Conservation (phyloP, 345 rosid species). For the Pistacia integerrima region DNA sequence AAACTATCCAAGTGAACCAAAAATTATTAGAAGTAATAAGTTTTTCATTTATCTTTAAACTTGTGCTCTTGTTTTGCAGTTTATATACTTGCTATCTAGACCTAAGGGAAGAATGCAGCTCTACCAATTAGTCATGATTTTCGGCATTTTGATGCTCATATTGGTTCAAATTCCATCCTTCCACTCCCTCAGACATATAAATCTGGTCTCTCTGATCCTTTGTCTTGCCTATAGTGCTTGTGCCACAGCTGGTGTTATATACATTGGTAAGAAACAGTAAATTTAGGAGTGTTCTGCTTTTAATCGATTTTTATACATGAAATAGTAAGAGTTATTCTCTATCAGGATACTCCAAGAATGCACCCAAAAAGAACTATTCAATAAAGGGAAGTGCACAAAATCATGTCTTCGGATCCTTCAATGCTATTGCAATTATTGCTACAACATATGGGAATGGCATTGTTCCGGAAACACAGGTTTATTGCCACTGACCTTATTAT, state of each 20-base stretch:
- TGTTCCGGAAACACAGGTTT: slow-evolving; percentile 65
- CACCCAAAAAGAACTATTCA: slow-evolving; percentile 46
- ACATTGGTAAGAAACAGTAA: slow-evolving; percentile 33
- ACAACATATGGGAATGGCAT: slow-evolving; percentile 57
- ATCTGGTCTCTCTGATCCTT: slow-evolving; percentile 50
- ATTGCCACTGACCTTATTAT: not conserved
- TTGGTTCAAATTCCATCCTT: slow-evolving; percentile 67
- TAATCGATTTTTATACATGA: not conserved
- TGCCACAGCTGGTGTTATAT: slow-evolving; percentile 39
- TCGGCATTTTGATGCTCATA: slow-evolving; percentile 31
- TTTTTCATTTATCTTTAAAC: not conserved
- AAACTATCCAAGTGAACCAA: too few species aligned
- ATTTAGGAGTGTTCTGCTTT: not conserved
- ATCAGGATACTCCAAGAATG: slow-evolving; percentile 46
- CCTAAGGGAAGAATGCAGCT: slow-evolving; percentile 47
- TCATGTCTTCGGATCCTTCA: slow-evolving; percentile 38
- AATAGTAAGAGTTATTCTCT: not conserved
- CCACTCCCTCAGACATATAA: slow-evolving; percentile 62
- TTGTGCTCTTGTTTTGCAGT: slow-evolving; percentile 32
- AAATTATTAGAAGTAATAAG: not conserved
- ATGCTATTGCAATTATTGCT: slow-evolving; percentile 49
- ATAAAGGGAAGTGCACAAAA: slow-evolving; percentile 33
- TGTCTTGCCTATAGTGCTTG: slow-evolving; percentile 49
- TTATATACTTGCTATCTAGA: slow-evolving; percentile 42
- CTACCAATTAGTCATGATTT: slow-evolving; percentile 49